A percentile compares a stretch with the other conserved stretches of the same genome.
Conservation (phyloP, 495 filamentous ascomycete genomes). For the Alectoria sarmentosa region DNA sequence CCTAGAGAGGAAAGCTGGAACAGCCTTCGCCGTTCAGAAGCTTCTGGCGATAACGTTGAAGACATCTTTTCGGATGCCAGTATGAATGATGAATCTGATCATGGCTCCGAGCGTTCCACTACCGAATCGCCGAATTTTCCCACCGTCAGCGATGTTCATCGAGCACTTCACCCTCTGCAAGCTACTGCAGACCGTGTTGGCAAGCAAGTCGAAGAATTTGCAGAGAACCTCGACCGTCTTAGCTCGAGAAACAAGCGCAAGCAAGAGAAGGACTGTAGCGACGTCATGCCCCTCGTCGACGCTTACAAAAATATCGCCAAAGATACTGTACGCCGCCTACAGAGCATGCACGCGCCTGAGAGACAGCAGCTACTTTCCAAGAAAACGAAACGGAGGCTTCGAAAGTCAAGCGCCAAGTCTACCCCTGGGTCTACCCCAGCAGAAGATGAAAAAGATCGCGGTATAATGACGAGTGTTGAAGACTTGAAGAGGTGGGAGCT, state of each 20-base stretch:
- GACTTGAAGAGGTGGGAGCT: slow-evolving; percentile 58
- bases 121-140: slow-evolving; percentile 35
- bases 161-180: slow-evolving; percentile 49
- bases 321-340: slow-evolving; percentile 30
- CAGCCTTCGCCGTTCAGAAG: slow-evolving; percentile 23
- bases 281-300: slow-evolving; percentile 29
- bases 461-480: slow-evolving; percentile 30
- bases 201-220: slow-evolving; percentile 58
- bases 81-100: slow-evolving; percentile 18
- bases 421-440: not conserved
- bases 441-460: slow-evolving; percentile 7
- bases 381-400: slow-evolving; percentile 19
- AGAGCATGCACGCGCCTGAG: slow-evolving; percentile 30
- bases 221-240: slow-evolving; percentile 56
- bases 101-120: slow-evolving; percentile 7
- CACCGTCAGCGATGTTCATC: slow-evolving; percentile 43
- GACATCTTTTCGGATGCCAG: slow-evolving; percentile 19
- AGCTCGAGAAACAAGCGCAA: slow-evolving; percentile 20
- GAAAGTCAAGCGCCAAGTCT: slow-evolving; percentile 19
- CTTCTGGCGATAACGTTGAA: slow-evolving; percentile 16
- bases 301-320: slow-evolving; percentile 32
- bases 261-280: slow-evolving; percentile 13
- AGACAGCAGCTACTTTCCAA: slow-evolving; percentile 28
- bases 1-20: slow-evolving; percentile 26
- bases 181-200: slow-evolving; percentile 54